These are phyloP conservation scores for Fagus crenata DNA, from an alignment of 306 rosid species.

Conservation along the genomic window DNA sequence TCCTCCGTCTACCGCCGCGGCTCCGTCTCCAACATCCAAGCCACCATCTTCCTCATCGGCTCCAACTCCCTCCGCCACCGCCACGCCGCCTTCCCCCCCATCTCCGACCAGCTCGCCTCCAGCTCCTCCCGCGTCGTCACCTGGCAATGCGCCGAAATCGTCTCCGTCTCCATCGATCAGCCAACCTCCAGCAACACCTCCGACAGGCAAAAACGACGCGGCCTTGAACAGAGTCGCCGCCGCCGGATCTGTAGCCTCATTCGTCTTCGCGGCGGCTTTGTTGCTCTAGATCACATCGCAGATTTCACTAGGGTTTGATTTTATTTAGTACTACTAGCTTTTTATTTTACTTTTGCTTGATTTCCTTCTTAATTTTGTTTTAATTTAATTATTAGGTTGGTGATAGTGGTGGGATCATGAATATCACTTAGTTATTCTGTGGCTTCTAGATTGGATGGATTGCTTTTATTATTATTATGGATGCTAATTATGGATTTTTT, in stretches of 20 bases:
- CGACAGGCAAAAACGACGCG: slow-evolving; percentile 21
- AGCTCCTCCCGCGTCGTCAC: slow-evolving; percentile 27
- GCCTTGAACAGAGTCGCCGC: slow-evolving; percentile 27
- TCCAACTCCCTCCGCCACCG: slow-evolving; percentile 19
- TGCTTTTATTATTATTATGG: not conserved
- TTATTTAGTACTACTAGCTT: slow-evolving; percentile 1
- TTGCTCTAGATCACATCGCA: slow-evolving; percentile 49
- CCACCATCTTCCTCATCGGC: not conserved
- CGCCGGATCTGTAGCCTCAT: slow-evolving; percentile 49
- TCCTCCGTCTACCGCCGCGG: slow-evolving; percentile 21
- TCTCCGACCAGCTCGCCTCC: slow-evolving; percentile 43
- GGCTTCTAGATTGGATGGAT: not conserved
- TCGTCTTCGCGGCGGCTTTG: slow-evolving; percentile 36
- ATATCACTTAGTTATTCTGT: not conserved
- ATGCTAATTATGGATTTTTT: not conserved
- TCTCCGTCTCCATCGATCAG: not conserved
- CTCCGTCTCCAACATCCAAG: slow-evolving; percentile 26
- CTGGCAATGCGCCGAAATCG: not conserved
- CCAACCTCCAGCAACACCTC: not conserved
- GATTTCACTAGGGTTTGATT: slow-evolving; percentile 31
- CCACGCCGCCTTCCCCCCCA: slow-evolving; percentile 8
- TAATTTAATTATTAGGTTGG: slow-evolving; percentile 5
- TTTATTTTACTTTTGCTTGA: not conserved
- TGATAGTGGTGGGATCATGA: not conserved
- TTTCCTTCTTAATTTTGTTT: not conserved